Conservation (phyloP, 768 basidiomycete species). For the Hygrocybe coccinea region DNA sequence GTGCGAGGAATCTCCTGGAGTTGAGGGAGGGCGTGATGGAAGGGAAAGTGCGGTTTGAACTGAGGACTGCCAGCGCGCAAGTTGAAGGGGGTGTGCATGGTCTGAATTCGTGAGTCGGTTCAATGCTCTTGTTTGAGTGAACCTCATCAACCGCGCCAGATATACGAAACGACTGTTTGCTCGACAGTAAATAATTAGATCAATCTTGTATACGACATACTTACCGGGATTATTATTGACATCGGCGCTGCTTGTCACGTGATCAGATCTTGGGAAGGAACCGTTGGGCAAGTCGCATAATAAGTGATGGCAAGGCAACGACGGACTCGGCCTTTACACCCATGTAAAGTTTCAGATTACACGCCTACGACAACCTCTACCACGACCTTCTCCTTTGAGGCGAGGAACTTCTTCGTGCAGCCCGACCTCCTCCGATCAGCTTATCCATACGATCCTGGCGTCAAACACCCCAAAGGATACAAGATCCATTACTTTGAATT, state of each 20-base stretch:
- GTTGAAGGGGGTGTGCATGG: slow-evolving; percentile 96
- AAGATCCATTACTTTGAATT: neutral
- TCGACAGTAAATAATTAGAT: too few species aligned
- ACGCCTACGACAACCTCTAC: neutral
- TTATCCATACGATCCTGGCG: neutral
- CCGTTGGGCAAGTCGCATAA: too few species aligned
- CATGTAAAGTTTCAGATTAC: neutral
- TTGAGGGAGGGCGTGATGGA: slow-evolving; percentile 60
- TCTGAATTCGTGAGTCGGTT: slow-evolving; percentile 75
- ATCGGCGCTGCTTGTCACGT: neutral
- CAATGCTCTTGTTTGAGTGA: slow-evolving; percentile 2
- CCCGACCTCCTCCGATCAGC: neutral
- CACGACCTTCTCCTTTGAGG: neutral
- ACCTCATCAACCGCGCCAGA: slow-evolving; percentile 14
- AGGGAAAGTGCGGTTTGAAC: slow-evolving; percentile 80
- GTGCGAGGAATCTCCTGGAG: slow-evolving; percentile 61
- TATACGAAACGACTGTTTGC: slow-evolving; percentile 40
- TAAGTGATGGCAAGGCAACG: neutral
- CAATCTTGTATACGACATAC: too few species aligned
- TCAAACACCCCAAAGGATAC: neutral
- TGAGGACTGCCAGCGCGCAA: slow-evolving; percentile 92
- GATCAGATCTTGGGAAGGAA: neutral
- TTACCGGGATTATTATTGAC: too few species aligned
- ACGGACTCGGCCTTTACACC: neutral
- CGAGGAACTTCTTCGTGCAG: neutral